Evolutionary conservation across 768 basidiomycete species (phyloP), one percentile per base, ranked within the genome.

Genomic region (Termitomyces sp.): DNA sequence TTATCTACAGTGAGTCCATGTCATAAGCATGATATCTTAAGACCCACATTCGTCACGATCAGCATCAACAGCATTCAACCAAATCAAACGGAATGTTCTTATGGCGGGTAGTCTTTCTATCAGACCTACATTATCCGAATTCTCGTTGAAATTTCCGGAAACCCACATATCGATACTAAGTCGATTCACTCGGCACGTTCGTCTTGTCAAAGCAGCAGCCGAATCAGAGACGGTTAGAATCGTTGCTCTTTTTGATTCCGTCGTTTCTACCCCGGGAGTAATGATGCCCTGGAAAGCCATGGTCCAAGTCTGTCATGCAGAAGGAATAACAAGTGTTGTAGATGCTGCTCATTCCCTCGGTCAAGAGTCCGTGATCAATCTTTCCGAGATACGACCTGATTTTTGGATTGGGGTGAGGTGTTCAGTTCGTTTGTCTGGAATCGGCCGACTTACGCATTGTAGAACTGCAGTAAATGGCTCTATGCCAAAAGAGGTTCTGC

Each of bases 291-390:
- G 89, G 91, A 74, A 84, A 67, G 80, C 82, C 58, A 77, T 92
- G 68, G 83, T 87, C 1, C 67, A 75, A 3, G 72, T 90, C n/a
- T 87, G 86, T 66, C 75, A 77, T 53, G 77, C 85, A 61, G 84
- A 85, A 58, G 81, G 80, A 3, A 77, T 86, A 4, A 79, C 80
- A 65, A 85, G 78, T 33, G 67, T 92, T 14, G 72, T 93, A 7
- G 91, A 93, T 64, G 91, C 80, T 1, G 91, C 91, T 6, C 91
- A 93, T 65, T 80, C 83, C 4, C 80, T 93, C 42, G 91, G 91
- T 0, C 88, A 89, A 63, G 83, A 90, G 64, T 63, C 79, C 6
- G 70, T 80, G 54, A 76, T 90, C 57, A 78, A 90, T 64, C 68
- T 92, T 18, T 74, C 73, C 4, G 72, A 75, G 45, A 71, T 71